These are phyloP conservation scores for Penicillium sp. DNA, from an alignment of 2,329 filamentous ascomycete species.

Conservation along the genomic window DNA sequence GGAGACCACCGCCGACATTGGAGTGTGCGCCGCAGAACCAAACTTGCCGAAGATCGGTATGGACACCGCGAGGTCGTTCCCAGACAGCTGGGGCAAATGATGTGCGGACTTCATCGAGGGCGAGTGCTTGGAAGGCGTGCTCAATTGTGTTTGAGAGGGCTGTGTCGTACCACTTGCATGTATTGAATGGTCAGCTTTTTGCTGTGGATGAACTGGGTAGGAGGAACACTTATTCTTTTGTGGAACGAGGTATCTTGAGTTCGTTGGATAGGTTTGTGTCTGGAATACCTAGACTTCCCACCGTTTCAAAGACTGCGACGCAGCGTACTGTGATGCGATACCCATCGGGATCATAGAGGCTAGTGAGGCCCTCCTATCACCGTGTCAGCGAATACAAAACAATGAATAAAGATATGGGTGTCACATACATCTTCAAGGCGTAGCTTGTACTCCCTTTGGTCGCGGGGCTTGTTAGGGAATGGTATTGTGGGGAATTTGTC, in stretches of 20 bases:
- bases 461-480: slow-evolving; percentile 24
- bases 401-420: too few relatives aligned
- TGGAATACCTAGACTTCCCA: slow-evolving; percentile 42
- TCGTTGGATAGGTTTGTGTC: slow-evolving; percentile 29
- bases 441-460: slow-evolving; percentile 21
- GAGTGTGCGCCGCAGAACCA: slow-evolving; percentile 58
- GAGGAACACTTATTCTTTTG: slow-evolving; percentile 30
- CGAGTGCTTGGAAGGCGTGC: slow-evolving; percentile 44
- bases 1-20: slow-evolving; percentile 57
- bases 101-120: slow-evolving; percentile 40
- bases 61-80: slow-evolving; percentile 36
- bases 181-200: slow-evolving; percentile 20
- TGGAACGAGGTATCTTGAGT: slow-evolving; percentile 26
- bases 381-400: slow-evolving; percentile 2
- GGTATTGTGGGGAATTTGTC: slow-evolving; percentile 28
- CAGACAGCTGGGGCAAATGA: slow-evolving; percentile 42
- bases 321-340: slow-evolving; percentile 36
- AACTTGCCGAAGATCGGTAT: slow-evolving; percentile 50
- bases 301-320: slow-evolving; percentile 43
- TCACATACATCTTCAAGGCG: slow-evolving; percentile 26
- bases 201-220: background rate
- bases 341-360: slow-evolving; percentile 25
- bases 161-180: slow-evolving; percentile 43
- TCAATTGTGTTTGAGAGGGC: slow-evolving; percentile 37
- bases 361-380: slow-evolving; percentile 20